Evolutionary conservation across 2,329 filamentous ascomycete genomes (phyloP).

Genomic region (Penicillium frequentans): DNA sequence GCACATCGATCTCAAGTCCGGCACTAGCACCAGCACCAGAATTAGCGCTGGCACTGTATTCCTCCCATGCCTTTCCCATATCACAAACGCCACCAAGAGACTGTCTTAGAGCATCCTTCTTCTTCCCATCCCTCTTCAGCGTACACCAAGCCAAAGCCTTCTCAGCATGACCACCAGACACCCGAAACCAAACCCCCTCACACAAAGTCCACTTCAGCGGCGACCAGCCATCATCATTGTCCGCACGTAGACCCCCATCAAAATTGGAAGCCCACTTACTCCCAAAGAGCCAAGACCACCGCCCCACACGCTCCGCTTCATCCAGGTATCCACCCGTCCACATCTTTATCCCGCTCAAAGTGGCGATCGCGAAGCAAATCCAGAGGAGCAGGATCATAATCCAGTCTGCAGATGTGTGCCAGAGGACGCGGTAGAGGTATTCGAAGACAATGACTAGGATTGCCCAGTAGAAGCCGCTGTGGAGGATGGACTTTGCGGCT

Average conservation of each 20-base stretch:
- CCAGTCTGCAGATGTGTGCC: constrained; percentile 29
- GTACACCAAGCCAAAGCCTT: neutral
- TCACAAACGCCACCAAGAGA: constrained; percentile 26
- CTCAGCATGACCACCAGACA: neutral
- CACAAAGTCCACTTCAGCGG: neutral
- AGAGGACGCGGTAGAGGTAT: constrained; percentile 41
- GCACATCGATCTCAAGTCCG: neutral
- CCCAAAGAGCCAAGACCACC: constrained; percentile 62
- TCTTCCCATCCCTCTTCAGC: constrained; percentile 22
- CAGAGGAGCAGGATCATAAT: constrained; percentile 22
- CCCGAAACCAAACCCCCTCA: neutral
- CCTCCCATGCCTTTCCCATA: constrained; percentile 35
- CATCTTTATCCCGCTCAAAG: constrained; percentile 62
- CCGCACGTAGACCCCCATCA: neutral
- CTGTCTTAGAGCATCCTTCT: constrained; percentile 44
- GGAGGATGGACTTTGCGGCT: constrained; percentile 63
- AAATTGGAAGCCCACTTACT: neutral
- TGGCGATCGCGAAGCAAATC: constrained; percentile 63
- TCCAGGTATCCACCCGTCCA: constrained; percentile 62
- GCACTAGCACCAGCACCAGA: neutral
- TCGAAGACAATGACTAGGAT: constrained; percentile 40
- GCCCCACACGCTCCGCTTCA: constrained; percentile 58
- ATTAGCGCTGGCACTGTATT: neutral
- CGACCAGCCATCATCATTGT: neutral
- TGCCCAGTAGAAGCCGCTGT: constrained; percentile 55